Evolutionary conservation across 2,329 filamentous ascomycete genomes (phyloP).

Genomic region (Neurospora sp.): DNA sequence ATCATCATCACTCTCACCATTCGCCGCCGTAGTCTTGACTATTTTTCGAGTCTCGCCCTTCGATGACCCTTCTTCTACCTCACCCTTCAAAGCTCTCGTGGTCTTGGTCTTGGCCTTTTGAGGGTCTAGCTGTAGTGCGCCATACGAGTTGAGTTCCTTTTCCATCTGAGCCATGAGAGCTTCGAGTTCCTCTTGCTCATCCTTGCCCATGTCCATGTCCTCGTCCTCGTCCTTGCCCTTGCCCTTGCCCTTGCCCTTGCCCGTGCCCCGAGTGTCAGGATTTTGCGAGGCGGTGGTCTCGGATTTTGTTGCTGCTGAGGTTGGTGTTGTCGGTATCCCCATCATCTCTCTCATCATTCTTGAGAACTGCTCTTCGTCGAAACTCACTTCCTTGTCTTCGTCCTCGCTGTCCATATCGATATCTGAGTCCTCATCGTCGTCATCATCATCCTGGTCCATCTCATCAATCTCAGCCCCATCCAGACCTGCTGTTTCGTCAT

Average conservation of each 20-base stretch:
- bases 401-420: constrained; percentile 45
- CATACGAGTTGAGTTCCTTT: constrained; percentile 58
- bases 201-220: constrained; percentile 37
- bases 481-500: constrained; percentile 70
- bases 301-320: constrained; percentile 1
- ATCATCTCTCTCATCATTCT: constrained; percentile 90
- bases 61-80: constrained; percentile 19
- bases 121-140: constrained; percentile 49
- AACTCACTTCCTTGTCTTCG: constrained; percentile 67
- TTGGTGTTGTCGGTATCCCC: constrained; percentile 27
- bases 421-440: constrained; percentile 32
- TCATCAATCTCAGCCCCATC: constrained; percentile 69
- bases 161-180: constrained; percentile 62
- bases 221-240: constrained; percentile 35
- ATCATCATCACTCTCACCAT: constrained; percentile 17
- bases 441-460: constrained; percentile 57
- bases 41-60: constrained; percentile 13
- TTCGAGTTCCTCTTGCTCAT: constrained; percentile 52
- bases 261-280: not conserved
- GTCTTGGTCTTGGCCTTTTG: constrained; percentile 16
- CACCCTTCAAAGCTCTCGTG: not conserved
- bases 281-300: constrained; percentile 1
- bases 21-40: constrained; percentile 8
- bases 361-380: constrained; percentile 77
- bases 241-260: not conserved